phyloP scores from a whole-genome alignment of 2,329 filamentous ascomycete genomes.

The Fusarium temperatum region DNA sequence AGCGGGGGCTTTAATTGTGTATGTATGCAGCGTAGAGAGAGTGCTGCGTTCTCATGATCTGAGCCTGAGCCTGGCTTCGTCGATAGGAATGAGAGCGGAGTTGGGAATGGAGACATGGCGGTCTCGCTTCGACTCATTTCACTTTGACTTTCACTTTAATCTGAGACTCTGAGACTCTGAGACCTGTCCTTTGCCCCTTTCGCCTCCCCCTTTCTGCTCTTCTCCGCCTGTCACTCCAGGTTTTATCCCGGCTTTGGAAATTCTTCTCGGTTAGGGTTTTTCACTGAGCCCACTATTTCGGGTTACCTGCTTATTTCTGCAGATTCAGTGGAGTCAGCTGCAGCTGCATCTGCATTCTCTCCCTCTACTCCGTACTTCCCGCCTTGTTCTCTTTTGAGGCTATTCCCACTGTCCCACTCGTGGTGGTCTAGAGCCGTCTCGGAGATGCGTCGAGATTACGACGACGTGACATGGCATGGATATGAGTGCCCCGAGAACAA shows the following conservation, averaged over 20 bases:
- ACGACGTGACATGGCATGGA: conserved; percentile 11
- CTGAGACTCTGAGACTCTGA: neutral
- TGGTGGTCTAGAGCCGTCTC: neutral
- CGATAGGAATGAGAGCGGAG: conserved; percentile 15
- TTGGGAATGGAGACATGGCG: conserved; percentile 14
- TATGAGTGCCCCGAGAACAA: neutral
- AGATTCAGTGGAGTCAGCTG: conserved; percentile 11
- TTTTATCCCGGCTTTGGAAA: conserved; percentile 22
- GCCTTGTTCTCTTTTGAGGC: conserved; percentile 15
- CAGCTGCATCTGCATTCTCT: neutral
- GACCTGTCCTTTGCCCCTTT: neutral
- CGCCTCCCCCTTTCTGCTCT: conserved; percentile 18
- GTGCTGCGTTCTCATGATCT: neutral
- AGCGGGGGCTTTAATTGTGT: too few relatives aligned
- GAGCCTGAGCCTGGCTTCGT: neutral
- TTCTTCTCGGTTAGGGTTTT: conserved; percentile 21
- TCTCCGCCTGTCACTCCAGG: conserved; percentile 6
- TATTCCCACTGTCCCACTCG: conserved; percentile 24
- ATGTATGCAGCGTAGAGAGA: neutral
- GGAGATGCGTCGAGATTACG: conserved; percentile 15
- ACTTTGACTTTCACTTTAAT: neutral
- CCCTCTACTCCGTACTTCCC: neutral
- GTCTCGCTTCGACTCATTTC: conserved; percentile 1
- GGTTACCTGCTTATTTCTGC: conserved; percentile 20
- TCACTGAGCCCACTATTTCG: conserved; percentile 20